These are phyloP conservation scores for Candida stauntonica DNA, from an alignment of 805 yeast species.

Conservation along the genomic window DNA sequence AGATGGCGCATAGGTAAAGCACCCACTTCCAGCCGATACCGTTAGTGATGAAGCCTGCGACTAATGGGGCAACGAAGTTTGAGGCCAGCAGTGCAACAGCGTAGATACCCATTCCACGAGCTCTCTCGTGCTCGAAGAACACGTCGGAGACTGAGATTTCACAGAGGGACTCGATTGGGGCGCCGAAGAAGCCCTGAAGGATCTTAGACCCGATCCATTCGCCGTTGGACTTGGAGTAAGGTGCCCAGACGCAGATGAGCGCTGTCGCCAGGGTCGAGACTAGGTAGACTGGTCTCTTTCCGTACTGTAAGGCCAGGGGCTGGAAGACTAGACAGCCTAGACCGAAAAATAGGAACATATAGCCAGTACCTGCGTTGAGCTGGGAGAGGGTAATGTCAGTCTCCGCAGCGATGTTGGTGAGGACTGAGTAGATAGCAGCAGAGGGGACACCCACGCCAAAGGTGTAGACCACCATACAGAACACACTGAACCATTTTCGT, in stretches of 20 bases:
- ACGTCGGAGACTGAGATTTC: conserved; percentile 46
- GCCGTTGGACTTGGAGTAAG: conserved; percentile 32
- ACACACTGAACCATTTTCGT: conserved; percentile 44
- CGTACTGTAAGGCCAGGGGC: conserved; percentile 46
- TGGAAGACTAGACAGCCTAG: conserved; percentile 46
- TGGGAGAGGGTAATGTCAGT: conserved; percentile 35
- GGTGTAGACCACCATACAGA: conserved; percentile 40
- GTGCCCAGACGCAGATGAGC: conserved; percentile 40
- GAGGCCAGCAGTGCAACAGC: conserved; percentile 51
- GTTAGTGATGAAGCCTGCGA: conserved; percentile 53
- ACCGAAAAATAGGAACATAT: conserved; percentile 47
- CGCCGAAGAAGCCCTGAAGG: conserved; percentile 35
- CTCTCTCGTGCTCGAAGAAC: conserved; percentile 48
- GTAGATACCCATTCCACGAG: conserved; percentile 44
- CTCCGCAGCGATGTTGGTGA: conserved; percentile 33
- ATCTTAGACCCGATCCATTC: conserved; percentile 37
- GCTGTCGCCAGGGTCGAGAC: conserved; percentile 36
- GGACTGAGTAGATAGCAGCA: conserved; percentile 44
- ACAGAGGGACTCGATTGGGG: conserved; percentile 44
- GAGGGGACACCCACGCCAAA: conserved; percentile 42
- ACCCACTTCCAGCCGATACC: conserved; percentile 51
- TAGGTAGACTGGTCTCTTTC: conserved; percentile 42
- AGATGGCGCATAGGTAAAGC: conserved; percentile 45
- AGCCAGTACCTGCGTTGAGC: conserved; percentile 46
- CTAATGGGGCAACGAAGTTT: conserved; percentile 52